Conservation (phyloP, 2,329 filamentous ascomycete species). For the Sphaerostilbella broomeana region DNA sequence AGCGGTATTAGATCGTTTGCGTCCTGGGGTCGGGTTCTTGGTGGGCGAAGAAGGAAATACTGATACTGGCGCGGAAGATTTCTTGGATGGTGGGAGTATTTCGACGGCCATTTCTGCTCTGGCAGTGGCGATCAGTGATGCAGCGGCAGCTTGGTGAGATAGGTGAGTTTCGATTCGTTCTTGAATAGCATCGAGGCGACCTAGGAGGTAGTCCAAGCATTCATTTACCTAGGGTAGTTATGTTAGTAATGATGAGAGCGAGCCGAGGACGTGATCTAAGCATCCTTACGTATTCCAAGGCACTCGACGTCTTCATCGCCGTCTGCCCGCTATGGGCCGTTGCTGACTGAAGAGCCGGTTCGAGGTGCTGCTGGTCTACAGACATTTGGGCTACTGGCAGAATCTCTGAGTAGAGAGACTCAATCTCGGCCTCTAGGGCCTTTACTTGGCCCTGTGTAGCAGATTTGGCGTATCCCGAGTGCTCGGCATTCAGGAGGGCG, state of each 20-base stretch:
- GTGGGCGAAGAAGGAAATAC: slow-evolving; percentile 29
- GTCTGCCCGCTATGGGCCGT: slow-evolving; percentile 38
- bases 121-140: slow-evolving; percentile 35
- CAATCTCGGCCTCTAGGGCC: slow-evolving; percentile 56
- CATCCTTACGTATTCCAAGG: slow-evolving; percentile 44
- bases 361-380: slow-evolving; percentile 58
- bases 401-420: slow-evolving; percentile 64
- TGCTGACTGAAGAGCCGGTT: slow-evolving; percentile 48
- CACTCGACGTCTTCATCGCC: slow-evolving; percentile 38
- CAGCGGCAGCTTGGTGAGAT: slow-evolving; percentile 37
- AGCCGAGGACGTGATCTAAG: neutral
- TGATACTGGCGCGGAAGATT: slow-evolving; percentile 12
- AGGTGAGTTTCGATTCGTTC: slow-evolving; percentile 38
- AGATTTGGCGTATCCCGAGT: slow-evolving; percentile 21
- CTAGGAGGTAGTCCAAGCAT: slow-evolving; percentile 46
- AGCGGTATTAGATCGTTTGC: slow-evolving; percentile 25
- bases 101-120: slow-evolving; percentile 36
- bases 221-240: slow-evolving; percentile 37
- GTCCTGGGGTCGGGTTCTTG: slow-evolving; percentile 30
- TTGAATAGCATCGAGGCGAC: slow-evolving; percentile 37
- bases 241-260: slow-evolving; percentile 16
- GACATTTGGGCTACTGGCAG: slow-evolving; percentile 65
- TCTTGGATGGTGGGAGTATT: slow-evolving; percentile 8
- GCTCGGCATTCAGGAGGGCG: slow-evolving; percentile 28
- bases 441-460: slow-evolving; percentile 36